Percentiles rank a stretch among this genome's conserved stretches.
Conservation (phyloP, 306 rosid species). For the Castanea sativa region DNA sequence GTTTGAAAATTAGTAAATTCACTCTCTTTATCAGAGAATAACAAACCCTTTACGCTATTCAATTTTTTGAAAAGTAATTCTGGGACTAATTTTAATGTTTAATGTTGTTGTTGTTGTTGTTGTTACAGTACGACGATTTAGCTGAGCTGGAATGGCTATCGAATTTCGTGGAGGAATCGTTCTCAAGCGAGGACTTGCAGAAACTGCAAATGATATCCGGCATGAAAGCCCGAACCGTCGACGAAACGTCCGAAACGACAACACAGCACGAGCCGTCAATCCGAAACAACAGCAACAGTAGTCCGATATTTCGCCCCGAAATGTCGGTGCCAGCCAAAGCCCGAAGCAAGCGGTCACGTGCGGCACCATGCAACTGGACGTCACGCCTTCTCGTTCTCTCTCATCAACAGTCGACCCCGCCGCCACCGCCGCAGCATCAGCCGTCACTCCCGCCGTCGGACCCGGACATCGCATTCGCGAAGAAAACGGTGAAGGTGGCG, state of each 20-base stretch:
- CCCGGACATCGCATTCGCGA: constrained; percentile 25
- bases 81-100: neutral
- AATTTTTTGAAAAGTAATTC: neutral
- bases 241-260: constrained; percentile 29
- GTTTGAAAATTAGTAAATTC: constrained; percentile 3
- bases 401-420: constrained; percentile 18
- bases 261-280: constrained; percentile 25
- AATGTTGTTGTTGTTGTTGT: neutral
- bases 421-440: neutral
- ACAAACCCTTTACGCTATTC: constrained; percentile 18
- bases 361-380: constrained; percentile 77
- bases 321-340: constrained; percentile 78
- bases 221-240: constrained; percentile 35
- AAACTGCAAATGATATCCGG: constrained; percentile 78
- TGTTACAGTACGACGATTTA: constrained; percentile 68
- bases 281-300: constrained; percentile 18
- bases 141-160: constrained; percentile 95
- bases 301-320: constrained; percentile 39
- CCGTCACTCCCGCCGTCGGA: neutral
- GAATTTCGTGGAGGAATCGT: constrained; percentile 79
- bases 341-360: constrained; percentile 84
- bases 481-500: constrained; percentile 29
- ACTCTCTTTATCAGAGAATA: neutral
- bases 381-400: constrained; percentile 67
- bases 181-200: constrained; percentile 77